A percentile compares a stretch with the other conserved stretches of the same genome.
Evolutionary conservation across 495 filamentous ascomycete species (phyloP).

Genomic region (Margaritispora aquatica): DNA sequence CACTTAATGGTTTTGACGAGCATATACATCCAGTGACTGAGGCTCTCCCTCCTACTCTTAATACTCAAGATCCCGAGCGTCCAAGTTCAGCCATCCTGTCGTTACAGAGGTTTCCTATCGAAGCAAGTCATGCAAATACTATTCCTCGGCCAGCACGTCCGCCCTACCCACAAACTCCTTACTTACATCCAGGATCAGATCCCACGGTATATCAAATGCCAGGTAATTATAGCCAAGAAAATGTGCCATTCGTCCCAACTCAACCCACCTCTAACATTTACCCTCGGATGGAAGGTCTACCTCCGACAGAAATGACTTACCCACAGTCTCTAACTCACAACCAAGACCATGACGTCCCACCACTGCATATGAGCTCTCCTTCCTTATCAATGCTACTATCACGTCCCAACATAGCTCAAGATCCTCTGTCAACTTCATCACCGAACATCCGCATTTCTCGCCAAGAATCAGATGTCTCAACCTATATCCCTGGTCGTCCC

Average conservation of each 20-base stretch:
- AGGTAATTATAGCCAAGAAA: constrained; percentile 10
- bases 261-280: constrained; percentile 5
- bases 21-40: background rate
- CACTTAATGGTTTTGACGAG: constrained; percentile 1
- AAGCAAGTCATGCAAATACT: background rate
- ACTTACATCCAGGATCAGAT: constrained; percentile 8
- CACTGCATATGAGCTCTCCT: background rate
- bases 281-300: constrained; percentile 13
- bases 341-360: constrained; percentile 1
- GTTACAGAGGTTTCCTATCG: constrained; percentile 17
- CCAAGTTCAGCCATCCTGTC: constrained; percentile 15
- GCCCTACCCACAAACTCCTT: constrained; percentile 16
- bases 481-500: constrained; percentile 19
- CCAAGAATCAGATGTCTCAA: constrained; percentile 19
- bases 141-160: background rate
- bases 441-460: constrained; percentile 18
- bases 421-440: constrained; percentile 22
- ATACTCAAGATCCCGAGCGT: background rate
- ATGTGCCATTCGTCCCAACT: background rate
- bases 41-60: background rate
- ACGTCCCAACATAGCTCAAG: background rate
- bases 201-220: constrained; percentile 4
- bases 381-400: constrained; percentile 2
- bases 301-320: constrained; percentile 1
- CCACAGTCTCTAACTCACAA: background rate